Percentiles rank a stretch among this genome's conserved stretches.
phyloP scores from a whole-genome alignment of 345 rosid species.

The Durio zibethinus region DNA sequence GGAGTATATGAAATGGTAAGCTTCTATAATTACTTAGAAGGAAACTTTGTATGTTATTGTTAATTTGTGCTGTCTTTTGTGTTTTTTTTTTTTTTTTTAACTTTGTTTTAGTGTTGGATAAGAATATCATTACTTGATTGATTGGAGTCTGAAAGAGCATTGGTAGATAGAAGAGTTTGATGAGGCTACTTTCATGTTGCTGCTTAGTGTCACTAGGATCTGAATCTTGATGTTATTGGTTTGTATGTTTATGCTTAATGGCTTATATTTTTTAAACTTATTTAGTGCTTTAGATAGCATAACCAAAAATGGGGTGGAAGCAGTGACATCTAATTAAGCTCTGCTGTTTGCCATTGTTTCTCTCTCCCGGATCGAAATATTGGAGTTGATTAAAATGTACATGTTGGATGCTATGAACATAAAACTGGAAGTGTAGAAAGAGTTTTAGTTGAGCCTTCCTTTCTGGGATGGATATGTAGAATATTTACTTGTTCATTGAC shows the following conservation, averaged over 20 bases:
- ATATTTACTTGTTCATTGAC: neutral
- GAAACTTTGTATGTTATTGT: neutral
- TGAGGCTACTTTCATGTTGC: neutral
- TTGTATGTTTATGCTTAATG: neutral
- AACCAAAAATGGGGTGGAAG: neutral
- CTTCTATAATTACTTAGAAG: neutral
- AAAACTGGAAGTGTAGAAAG: neutral
- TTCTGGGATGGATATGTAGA: neutral
- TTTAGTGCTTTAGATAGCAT: neutral
- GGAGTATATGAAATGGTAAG: slow-evolving; percentile 45
- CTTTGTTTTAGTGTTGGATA: neutral
- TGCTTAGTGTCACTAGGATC: neutral
- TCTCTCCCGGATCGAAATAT: neutral
- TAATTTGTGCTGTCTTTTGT: neutral
- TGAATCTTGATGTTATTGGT: neutral
- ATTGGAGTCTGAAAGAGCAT: neutral
- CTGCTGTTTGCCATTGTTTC: neutral
- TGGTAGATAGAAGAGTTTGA: neutral
- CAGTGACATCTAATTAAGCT: neutral
- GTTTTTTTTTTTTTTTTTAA: slow-evolving; percentile 4
- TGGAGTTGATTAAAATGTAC: neutral
- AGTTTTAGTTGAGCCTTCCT: slow-evolving; percentile 2
- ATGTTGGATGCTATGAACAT: neutral
- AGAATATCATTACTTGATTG: slow-evolving; percentile 5
- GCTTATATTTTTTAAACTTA: neutral